phyloP scores from a whole-genome alignment of 306 rosid genomes.

The Pyrus pyrifolia region DNA sequence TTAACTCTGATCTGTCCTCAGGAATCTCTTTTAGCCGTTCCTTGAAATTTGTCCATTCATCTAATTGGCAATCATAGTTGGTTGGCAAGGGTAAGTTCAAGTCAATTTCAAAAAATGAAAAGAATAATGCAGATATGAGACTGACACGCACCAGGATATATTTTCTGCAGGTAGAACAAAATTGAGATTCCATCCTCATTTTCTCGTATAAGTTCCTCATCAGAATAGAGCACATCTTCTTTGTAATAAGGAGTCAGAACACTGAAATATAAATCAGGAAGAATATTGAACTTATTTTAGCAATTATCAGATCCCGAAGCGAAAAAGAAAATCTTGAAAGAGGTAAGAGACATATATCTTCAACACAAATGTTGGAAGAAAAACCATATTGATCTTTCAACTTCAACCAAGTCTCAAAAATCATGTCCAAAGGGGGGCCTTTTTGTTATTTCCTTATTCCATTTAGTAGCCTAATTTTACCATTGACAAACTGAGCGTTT shows the following conservation, averaged over 20 bases:
- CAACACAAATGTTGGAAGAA: not conserved
- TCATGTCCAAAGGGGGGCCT: not conserved
- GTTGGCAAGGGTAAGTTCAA: slow-evolving; percentile 11
- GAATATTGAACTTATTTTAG: slow-evolving; percentile 12
- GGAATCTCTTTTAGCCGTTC: slow-evolving; percentile 31
- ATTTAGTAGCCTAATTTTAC: not conserved
- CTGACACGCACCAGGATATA: slow-evolving; percentile 78
- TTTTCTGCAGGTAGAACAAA: slow-evolving; percentile 80
- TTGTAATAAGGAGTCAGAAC: slow-evolving; percentile 94
- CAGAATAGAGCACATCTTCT: slow-evolving; percentile 80
- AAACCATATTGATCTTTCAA: too few species aligned
- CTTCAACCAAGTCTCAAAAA: too few species aligned
- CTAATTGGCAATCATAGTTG: slow-evolving; percentile 33
- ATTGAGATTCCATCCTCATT: slow-evolving; percentile 93
- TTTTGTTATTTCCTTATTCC: not conserved
- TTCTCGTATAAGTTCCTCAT: slow-evolving; percentile 51
- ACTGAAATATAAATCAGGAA: slow-evolving; percentile 39
- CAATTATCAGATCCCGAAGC: not conserved
- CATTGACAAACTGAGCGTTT: not conserved
- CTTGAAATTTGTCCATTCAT: slow-evolving; percentile 78
- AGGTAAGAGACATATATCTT: not conserved
- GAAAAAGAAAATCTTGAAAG: not conserved
- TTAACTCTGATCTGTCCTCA: slow-evolving; percentile 30
- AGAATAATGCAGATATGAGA: slow-evolving; percentile 11
- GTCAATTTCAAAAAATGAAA: not conserved